Base-by-base conservation (phyloP, 345 rosid genomes). In the Eutrema japonicum region DNA sequence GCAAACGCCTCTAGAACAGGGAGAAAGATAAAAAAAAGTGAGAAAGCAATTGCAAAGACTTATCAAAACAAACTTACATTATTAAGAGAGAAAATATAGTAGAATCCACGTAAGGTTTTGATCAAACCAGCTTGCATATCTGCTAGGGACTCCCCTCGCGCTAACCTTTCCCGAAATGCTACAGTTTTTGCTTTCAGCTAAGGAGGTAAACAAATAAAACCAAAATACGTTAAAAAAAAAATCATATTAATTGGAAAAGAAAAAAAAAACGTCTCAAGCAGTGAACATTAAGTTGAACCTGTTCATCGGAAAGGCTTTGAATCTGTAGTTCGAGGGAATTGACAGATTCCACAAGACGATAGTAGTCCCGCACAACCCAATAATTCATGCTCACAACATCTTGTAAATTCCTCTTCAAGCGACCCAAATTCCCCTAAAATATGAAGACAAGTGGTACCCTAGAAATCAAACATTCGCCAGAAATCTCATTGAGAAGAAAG, bases 311-410 rank as follows among this genome's bases (percentile, higher is more conserved):
- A 18, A 89, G 90, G 57, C 61, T 77, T 80, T 76, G 82, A 63
- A 88, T 81, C 14, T 45, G 82, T 2, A 78, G 83, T 81, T 91
- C 98, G 26, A 89, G 7, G 40, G 76, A 80, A 72, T 86, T 93
- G 47, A 93, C 96, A 9, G 88, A 80, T 18, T 80, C 82, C 62
- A 87, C 97, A 2, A 93, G 89, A 42, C 94, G 97, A 73, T 80
- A 81, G 68, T 93, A 93, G 68, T 93, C 98, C 69, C 81, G 83
- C 70, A 91, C 96, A 75, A 89, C 94, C 98, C 97, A 93, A 81
- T 83, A 70, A 69, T 93, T 93, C 80, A 89, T 76, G 79, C 93
- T 91, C 52, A 84, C 71, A 59, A 82, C 68, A 74, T 87, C 85
- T 78, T 81, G 79, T 65, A 83, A 62, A 74, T 70, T 80, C 83